Evolutionary conservation across 169 alveolate species (phyloP).

Genomic region (Ichthyophthirius multifiliis): DNA sequence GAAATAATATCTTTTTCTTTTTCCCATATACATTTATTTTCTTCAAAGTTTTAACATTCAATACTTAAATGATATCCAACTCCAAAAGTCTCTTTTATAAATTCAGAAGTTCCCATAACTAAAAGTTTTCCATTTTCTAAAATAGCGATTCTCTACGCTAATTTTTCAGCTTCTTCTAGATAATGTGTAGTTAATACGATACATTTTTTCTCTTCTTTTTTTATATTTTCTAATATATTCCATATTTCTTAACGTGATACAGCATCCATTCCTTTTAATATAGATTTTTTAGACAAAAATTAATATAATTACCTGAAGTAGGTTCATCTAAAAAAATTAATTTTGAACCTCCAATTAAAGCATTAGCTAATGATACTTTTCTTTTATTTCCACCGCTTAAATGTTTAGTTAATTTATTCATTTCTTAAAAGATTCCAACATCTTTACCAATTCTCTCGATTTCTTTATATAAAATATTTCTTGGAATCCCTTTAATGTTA

Average conservation of each 20-base stretch:
- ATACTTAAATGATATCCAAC: constrained; percentile 62
- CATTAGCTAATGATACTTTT: constrained; percentile 82
- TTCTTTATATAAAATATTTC: constrained; percentile 13
- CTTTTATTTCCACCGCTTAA: constrained; percentile 87
- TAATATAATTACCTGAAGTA: constrained; percentile 68
- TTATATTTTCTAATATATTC: constrained; percentile 35
- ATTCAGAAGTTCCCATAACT: constrained; percentile 67
- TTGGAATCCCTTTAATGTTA: constrained; percentile 60
- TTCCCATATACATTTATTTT: background rate
- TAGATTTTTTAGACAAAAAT: background rate
- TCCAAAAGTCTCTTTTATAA: constrained; percentile 62
- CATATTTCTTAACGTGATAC: constrained; percentile 45
- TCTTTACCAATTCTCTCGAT: constrained; percentile 50
- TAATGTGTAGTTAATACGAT: constrained; percentile 54
- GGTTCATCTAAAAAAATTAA: constrained; percentile 85
- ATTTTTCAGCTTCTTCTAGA: constrained; percentile 62
- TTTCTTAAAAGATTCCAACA: constrained; percentile 52
- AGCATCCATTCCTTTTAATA: constrained; percentile 37
- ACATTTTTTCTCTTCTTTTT: constrained; percentile 28
- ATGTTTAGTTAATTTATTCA: constrained; percentile 46
- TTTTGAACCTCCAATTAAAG: constrained; percentile 54
- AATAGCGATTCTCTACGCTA: constrained; percentile 56
- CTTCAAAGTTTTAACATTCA: background rate
- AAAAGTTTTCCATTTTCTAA: constrained; percentile 67
- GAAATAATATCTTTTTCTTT: background rate